A percentile compares a stretch with the other conserved stretches of the same genome.
Conservation (phyloP, 1,284 basidiomycete genomes). For the Sanghuangporus baumii region DNA sequence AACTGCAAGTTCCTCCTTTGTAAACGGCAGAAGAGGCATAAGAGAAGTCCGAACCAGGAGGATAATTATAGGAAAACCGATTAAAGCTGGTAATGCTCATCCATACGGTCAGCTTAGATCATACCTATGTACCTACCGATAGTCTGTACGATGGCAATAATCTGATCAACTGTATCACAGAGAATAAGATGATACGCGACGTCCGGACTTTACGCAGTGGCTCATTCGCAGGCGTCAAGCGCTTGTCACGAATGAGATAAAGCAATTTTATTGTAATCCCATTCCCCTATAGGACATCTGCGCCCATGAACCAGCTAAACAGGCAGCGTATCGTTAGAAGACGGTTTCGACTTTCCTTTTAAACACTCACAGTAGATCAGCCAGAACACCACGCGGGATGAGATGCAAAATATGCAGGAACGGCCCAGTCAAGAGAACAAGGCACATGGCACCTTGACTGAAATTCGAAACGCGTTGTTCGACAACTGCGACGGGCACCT, state of each 20-base stretch:
- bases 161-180: slow-evolving; percentile 75
- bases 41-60: slow-evolving; percentile 68
- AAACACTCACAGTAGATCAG: slow-evolving; percentile 61
- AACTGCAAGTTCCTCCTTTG: slow-evolving; percentile 72
- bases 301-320: slow-evolving; percentile 84
- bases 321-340: too few relatives aligned
- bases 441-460: slow-evolving; percentile 75
- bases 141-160: slow-evolving; percentile 95
- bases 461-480: slow-evolving; percentile 89
- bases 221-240: slow-evolving; percentile 56
- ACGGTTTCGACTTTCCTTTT: not conserved
- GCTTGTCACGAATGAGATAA: slow-evolving; percentile 75
- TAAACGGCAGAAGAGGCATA: slow-evolving; percentile 78
- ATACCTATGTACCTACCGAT: slow-evolving; percentile 50
- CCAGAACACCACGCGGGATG: slow-evolving; percentile 72
- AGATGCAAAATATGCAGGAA: slow-evolving; percentile 76
- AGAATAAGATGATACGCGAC: slow-evolving; percentile 73
- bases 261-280: slow-evolving; percentile 82
- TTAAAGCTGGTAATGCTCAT: slow-evolving; percentile 52
- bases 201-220: slow-evolving; percentile 73
- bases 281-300: slow-evolving; percentile 75
- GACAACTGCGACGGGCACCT: slow-evolving; percentile 74
- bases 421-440: slow-evolving; percentile 76
- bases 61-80: slow-evolving; percentile 91
- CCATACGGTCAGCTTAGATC: not conserved